phyloP scores from a whole-genome alignment of 257 asterid genomes.

The Rauvolfia tetraphylla region DNA sequence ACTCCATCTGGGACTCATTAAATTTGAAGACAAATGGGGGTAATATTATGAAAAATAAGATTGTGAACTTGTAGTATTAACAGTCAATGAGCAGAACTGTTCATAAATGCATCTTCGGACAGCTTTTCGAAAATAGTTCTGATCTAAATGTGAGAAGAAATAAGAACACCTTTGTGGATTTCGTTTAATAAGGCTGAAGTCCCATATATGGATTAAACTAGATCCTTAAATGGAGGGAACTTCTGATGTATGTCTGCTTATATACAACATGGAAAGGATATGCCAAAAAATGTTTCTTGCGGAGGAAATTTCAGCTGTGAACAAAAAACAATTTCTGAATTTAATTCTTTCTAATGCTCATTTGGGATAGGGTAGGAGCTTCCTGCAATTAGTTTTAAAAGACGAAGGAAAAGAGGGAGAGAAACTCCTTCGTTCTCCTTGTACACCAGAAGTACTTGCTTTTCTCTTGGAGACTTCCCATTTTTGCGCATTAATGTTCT shows the following conservation, averaged over 20 bases:
- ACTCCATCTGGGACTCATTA: background rate
- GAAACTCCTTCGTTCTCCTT: background rate
- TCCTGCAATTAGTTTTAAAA: background rate
- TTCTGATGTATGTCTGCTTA: background rate
- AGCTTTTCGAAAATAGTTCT: background rate
- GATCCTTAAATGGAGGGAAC: background rate
- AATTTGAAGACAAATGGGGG: background rate
- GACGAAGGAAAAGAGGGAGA: background rate
- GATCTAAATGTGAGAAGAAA: background rate
- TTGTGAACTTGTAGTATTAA: background rate
- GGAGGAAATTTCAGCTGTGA: slow-evolving; percentile 1
- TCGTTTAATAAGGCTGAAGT: background rate
- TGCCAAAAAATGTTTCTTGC: background rate
- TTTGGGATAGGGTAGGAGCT: background rate
- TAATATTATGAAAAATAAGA: background rate
- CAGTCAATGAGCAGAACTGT: background rate
- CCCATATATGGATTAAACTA: background rate
- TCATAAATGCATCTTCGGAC: background rate
- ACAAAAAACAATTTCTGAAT: background rate
- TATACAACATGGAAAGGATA: background rate
- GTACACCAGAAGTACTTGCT: background rate
- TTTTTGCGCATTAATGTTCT: background rate
- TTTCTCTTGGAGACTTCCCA: background rate
- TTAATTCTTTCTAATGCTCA: background rate
- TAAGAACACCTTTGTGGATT: background rate